These are phyloP conservation scores for Hemisphaericaspora subhashii DNA, from an alignment of 1,139 yeast species.

Conservation along the genomic window DNA sequence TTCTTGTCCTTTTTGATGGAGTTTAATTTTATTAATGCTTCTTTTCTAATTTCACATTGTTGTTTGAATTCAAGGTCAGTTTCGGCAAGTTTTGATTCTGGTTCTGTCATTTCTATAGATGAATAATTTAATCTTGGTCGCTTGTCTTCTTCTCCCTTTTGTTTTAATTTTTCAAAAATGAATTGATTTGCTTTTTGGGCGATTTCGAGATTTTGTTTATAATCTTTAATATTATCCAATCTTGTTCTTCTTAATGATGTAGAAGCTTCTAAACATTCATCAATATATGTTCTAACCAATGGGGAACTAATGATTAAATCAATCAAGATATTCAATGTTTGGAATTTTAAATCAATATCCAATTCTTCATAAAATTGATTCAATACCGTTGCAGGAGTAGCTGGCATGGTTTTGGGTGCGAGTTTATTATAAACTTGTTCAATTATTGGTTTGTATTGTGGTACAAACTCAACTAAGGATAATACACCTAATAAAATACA, in stretches of 20 bases:
- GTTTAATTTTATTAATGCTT: constrained; percentile 40
- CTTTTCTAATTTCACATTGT: constrained; percentile 44
- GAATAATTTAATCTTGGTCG: constrained; percentile 32
- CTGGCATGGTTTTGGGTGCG: constrained; percentile 56
- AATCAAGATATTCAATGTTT: constrained; percentile 55
- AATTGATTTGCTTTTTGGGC: constrained; percentile 48
- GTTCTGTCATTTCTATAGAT: constrained; percentile 45
- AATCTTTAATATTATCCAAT: constrained; percentile 65
- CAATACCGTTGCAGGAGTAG: constrained; percentile 51
- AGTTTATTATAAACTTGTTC: constrained; percentile 46
- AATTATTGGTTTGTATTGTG: constrained; percentile 51
- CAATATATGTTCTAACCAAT: constrained; percentile 63
- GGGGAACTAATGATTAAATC: constrained; percentile 59
- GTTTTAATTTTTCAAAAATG: constrained; percentile 26
- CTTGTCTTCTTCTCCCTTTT: constrained; percentile 10
- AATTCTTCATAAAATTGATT: constrained; percentile 51
- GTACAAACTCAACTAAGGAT: constrained; percentile 57
- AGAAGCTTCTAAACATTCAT: constrained; percentile 65
- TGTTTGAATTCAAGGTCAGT: constrained; percentile 47
- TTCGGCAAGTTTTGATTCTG: constrained; percentile 50
- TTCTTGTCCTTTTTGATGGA: constrained; percentile 47
- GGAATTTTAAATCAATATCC: constrained; percentile 50
- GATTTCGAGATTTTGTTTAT: constrained; percentile 49
- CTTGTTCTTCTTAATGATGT: constrained; percentile 66
- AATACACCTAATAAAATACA: constrained; percentile 72